phyloP scores from a whole-genome alignment of 2,329 filamentous ascomycete genomes.

The Pyrenophora seminiperda region DNA sequence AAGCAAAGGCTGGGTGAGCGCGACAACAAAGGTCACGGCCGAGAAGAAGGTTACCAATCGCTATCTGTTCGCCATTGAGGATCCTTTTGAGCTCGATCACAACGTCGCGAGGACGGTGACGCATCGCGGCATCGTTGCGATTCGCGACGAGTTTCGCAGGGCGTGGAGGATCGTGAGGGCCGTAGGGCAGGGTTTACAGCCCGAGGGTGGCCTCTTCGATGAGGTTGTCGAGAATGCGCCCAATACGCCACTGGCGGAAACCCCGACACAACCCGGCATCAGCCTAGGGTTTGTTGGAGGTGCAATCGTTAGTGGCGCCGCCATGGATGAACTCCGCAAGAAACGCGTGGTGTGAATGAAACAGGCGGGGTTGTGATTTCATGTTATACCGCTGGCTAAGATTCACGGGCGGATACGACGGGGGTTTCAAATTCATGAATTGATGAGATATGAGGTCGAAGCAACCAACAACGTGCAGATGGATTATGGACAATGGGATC shows the following conservation, averaged over 20 bases:
- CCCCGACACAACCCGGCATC: conserved; percentile 2
- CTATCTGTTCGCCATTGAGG: conserved; percentile 87
- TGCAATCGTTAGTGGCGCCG: too few relatives aligned
- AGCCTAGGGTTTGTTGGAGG: too few relatives aligned
- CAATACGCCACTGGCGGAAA: not conserved
- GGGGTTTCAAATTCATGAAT: too few relatives aligned
- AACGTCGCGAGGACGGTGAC: conserved; percentile 88
- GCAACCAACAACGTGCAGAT: too few relatives aligned
- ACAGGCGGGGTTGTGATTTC: too few relatives aligned
- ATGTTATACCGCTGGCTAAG: too few relatives aligned
- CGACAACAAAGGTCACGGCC: conserved; percentile 68
- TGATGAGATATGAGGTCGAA: too few relatives aligned
- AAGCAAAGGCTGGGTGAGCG: conserved; percentile 85
- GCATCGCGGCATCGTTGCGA: conserved; percentile 78
- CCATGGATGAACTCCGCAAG: too few relatives aligned
- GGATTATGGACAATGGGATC: too few relatives aligned
- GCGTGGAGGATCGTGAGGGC: conserved; percentile 67
- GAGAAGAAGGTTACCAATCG: conserved; percentile 75
- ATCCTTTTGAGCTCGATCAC: conserved; percentile 86
- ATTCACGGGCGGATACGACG: too few relatives aligned
- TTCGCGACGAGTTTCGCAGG: conserved; percentile 82
- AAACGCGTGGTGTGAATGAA: too few relatives aligned
- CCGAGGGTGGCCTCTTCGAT: conserved; percentile 46
- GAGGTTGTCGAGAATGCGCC: conserved; percentile 34
- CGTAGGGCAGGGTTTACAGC: conserved; percentile 30